Percentiles rank a stretch among this genome's conserved stretches.
phyloP scores from a whole-genome alignment of 2,329 filamentous ascomycete species.

The Mycocentrospora acerina region DNA sequence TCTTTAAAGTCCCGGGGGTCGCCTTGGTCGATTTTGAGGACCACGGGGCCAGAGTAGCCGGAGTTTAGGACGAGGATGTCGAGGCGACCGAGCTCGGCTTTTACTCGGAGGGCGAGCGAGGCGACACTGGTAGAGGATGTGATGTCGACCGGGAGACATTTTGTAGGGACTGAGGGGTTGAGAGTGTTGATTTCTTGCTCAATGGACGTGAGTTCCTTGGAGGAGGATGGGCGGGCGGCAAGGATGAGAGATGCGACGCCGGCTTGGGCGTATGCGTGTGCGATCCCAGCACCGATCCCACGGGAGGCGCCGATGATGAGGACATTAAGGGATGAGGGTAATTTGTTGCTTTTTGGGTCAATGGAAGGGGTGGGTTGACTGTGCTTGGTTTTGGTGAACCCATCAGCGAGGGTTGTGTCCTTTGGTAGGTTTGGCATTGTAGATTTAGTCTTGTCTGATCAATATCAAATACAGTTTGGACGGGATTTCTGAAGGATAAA shows the following conservation, averaged over 20 bases:
- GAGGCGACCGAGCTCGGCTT: slow-evolving; percentile 25
- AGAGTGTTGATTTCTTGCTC: slow-evolving; percentile 10
- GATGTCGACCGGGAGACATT: slow-evolving; percentile 29
- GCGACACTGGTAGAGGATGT: slow-evolving; percentile 27
- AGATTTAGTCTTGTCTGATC: too few relatives aligned
- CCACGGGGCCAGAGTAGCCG: slow-evolving; percentile 40
- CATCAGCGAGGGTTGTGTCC: slow-evolving; percentile 1
- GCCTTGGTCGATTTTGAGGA: slow-evolving; percentile 36
- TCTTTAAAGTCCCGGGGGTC: slow-evolving; percentile 35
- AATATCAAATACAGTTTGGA: too few relatives aligned
- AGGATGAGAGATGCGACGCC: slow-evolving; percentile 26
- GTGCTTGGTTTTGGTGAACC: slow-evolving; percentile 7
- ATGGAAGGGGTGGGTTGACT: slow-evolving; percentile 10
- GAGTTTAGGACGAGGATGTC: slow-evolving; percentile 45
- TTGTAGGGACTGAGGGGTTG: slow-evolving; percentile 5
- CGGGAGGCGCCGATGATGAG: slow-evolving; percentile 36
- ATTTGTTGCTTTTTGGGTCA: slow-evolving; percentile 19
- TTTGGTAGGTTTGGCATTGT: not conserved
- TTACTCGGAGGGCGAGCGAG: slow-evolving; percentile 19
- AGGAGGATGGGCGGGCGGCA: slow-evolving; percentile 24
- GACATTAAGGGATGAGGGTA: slow-evolving; percentile 24
- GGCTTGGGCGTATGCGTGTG: slow-evolving; percentile 31
- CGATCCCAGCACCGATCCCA: slow-evolving; percentile 35
- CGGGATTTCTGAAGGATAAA: too few relatives aligned
- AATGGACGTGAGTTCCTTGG: slow-evolving; percentile 13